These are phyloP conservation scores for Daldinia childiae DNA, from an alignment of 495 filamentous ascomycete species.

Conservation along the genomic window DNA sequence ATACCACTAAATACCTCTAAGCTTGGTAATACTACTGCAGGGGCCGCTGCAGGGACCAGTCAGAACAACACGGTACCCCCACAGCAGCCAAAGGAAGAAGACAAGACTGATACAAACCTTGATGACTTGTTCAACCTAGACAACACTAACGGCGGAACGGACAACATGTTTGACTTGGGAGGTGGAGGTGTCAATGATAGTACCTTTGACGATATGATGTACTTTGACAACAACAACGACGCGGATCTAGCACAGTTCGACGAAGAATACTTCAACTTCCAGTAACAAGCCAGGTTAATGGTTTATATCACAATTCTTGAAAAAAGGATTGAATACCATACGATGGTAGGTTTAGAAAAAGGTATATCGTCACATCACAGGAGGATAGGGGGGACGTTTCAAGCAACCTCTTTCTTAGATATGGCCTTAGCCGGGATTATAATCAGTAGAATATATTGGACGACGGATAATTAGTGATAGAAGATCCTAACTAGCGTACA, in stretches of 20 bases:
- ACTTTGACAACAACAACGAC: conserved; percentile 47
- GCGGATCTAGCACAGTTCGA: conserved; percentile 52
- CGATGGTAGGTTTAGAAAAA: too few relatives aligned
- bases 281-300: not conserved
- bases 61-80: conserved; percentile 13
- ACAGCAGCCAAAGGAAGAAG: conserved; percentile 32
- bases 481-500: not conserved
- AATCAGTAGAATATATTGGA: not conserved
- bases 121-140: conserved; percentile 54
- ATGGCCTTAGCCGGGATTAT: not conserved
- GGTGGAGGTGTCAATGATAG: conserved; percentile 49
- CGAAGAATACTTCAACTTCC: conserved; percentile 43
- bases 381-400: not conserved
- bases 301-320: not conserved
- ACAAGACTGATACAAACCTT: conserved; percentile 47
- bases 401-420: not conserved
- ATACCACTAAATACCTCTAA: conserved; percentile 28
- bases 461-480: not conserved
- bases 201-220: conserved; percentile 57
- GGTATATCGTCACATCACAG: not conserved
- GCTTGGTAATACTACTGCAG: conserved; percentile 7
- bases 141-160: conserved; percentile 30
- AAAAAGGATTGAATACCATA: not conserved
- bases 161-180: conserved; percentile 53
- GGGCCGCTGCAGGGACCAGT: conserved; percentile 6